phyloP scores from a whole-genome alignment of 1,284 basidiomycete species.

The Rhodotorula sp. region DNA sequence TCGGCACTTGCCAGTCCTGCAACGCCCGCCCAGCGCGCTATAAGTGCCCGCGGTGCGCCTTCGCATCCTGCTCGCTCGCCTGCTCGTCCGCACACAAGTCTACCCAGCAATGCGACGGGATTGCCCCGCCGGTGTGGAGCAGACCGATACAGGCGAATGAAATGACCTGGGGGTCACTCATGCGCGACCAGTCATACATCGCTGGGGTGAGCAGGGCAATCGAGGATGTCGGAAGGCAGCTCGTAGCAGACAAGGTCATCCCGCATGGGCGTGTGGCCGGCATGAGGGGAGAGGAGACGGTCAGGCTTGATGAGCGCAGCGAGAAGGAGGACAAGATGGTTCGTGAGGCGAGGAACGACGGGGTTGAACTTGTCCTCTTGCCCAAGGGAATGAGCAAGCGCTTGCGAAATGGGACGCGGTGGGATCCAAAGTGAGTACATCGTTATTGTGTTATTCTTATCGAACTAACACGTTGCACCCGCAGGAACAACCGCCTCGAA shows the following conservation, averaged over 20 bases:
- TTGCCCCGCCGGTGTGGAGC: constrained; percentile 32
- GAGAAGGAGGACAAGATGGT: constrained; percentile 37
- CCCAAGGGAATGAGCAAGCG: constrained; percentile 39
- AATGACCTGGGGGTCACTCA: constrained; percentile 35
- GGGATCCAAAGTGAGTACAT: constrained; percentile 33
- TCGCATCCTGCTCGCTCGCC: constrained; percentile 35
- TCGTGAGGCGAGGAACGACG: constrained; percentile 30
- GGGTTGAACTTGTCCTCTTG: constrained; percentile 32
- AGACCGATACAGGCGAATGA: constrained; percentile 29
- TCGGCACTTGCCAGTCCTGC: constrained; percentile 31
- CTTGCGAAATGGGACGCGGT: constrained; percentile 28
- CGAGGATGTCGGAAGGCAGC: constrained; percentile 24
- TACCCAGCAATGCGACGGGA: constrained; percentile 18
- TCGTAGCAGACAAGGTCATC: constrained; percentile 32
- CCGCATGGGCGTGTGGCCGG: constrained; percentile 21
- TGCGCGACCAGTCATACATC: constrained; percentile 39
- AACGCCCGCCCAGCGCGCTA: constrained; percentile 22
- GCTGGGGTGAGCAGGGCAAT: constrained; percentile 25
- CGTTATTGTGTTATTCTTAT: accelerated
- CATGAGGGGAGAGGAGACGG: neutral
- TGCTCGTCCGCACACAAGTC: constrained; percentile 35
- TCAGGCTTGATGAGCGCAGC: constrained; percentile 32
- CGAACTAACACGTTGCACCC: neutral
- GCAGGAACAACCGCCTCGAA: constrained; percentile 29
- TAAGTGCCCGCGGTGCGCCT: constrained; percentile 32